Evolutionary conservation across 441 rosid genomes (phyloP).

Genomic region (Populus hybrid): DNA sequence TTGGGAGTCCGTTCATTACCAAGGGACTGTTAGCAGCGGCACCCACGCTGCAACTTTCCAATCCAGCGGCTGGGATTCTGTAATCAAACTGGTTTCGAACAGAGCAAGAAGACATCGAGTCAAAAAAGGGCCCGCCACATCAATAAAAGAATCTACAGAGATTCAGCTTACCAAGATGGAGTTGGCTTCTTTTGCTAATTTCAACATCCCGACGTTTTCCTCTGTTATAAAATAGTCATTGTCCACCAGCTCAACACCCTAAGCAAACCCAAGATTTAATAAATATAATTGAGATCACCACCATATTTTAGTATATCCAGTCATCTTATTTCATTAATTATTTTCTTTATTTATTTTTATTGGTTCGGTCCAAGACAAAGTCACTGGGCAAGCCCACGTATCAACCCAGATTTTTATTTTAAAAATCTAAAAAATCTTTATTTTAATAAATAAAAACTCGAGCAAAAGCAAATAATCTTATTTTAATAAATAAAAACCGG

Average conservation of each 20-base stretch:
- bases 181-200: conserved; percentile 83
- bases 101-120: not conserved
- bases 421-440: no score
- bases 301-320: no score
- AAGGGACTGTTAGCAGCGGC: conserved; percentile 50
- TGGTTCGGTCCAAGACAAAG: no score
- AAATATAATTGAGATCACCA: not conserved
- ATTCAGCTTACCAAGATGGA: conserved; percentile 58
- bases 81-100: conserved; percentile 64
- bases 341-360: no score
- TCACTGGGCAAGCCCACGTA: no score
- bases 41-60: conserved; percentile 53
- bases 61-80: conserved; percentile 50
- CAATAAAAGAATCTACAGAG: not conserved
- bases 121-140: not conserved
- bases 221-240: conserved; percentile 79
- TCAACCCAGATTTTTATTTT: no score
- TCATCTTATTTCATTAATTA: no score
- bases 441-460: no score
- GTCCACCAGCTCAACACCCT: conserved; percentile 79
- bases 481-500: no score
- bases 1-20: conserved; percentile 87
- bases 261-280: not conserved
- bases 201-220: conserved; percentile 81
- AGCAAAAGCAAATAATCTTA: no score